A percentile compares a stretch with the other conserved stretches of the same genome.
Evolutionary conservation across 1,139 yeast species (phyloP).

Genomic region (Diutina ranongensis): DNA sequence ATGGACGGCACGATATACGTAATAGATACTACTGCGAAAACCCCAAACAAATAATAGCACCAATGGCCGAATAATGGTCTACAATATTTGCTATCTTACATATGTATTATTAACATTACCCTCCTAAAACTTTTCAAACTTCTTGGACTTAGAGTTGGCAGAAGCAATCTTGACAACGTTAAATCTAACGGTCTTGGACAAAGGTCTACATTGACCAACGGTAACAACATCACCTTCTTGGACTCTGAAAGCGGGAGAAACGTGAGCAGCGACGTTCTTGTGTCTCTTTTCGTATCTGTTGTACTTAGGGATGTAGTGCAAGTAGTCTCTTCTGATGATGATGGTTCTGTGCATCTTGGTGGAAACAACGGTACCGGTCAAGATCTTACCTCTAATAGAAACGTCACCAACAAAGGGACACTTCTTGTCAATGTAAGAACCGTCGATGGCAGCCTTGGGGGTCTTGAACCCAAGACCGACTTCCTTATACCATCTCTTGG

Average conservation of each 20-base stretch:
- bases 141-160: slow-evolving; percentile 83
- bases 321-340: slow-evolving; percentile 99
- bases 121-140: slow-evolving; percentile 88
- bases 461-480: slow-evolving; percentile 99
- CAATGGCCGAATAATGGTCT: no score
- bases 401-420: slow-evolving; percentile 97
- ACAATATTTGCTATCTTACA: not conserved
- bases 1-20: no score
- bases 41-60: no score
- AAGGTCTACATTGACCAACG: slow-evolving; percentile 99
- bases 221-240: slow-evolving; percentile 98
- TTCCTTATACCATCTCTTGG: slow-evolving; percentile 99
- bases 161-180: slow-evolving; percentile 95
- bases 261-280: slow-evolving; percentile 99
- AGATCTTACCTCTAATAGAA: slow-evolving; percentile 99
- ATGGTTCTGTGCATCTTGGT: slow-evolving; percentile 99
- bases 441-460: slow-evolving; percentile 97
- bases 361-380: slow-evolving; percentile 97
- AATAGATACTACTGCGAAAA: no score
- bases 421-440: slow-evolving; percentile 99
- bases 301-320: slow-evolving; percentile 99
- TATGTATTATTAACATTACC: slow-evolving; percentile 6
- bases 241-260: slow-evolving; percentile 99
- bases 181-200: slow-evolving; percentile 99
- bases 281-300: slow-evolving; percentile 99